These are phyloP conservation scores for Macrophomina phaseolina DNA, from an alignment of 2,329 filamentous ascomycete genomes.

Conservation along the genomic window DNA sequence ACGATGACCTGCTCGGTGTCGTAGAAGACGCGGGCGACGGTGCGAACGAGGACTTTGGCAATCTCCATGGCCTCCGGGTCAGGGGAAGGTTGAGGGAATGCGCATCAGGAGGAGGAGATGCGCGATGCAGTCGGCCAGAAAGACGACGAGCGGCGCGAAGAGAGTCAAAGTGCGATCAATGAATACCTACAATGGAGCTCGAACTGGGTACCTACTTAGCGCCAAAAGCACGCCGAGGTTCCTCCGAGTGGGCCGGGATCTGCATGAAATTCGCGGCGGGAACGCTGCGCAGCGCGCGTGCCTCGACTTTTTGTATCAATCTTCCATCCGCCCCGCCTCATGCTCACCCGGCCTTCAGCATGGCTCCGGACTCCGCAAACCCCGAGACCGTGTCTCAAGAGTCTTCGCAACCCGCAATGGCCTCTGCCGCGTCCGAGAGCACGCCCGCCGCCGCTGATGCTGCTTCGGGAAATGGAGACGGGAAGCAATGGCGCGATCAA, in stretches of 20 bases:
- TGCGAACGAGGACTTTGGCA: constrained; percentile 81
- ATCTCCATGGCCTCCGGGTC: constrained; percentile 60
- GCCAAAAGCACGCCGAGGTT: no score
- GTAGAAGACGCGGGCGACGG: constrained; percentile 85
- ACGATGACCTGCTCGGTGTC: constrained; percentile 82
- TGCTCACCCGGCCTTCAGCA: constrained; percentile 34
- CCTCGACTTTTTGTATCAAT: not conserved
- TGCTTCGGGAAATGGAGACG: constrained; percentile 1
- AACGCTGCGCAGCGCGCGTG: not conserved
- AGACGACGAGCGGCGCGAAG: not conserved
- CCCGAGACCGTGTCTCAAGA: not conserved
- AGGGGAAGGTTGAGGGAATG: not conserved
- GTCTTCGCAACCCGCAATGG: constrained; percentile 34
- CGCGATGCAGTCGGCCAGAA: constrained; percentile 8
- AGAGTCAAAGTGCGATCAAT: not conserved
- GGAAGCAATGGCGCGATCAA: constrained; percentile 24
- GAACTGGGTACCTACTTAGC: not conserved
- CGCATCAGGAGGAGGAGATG: constrained; percentile 6
- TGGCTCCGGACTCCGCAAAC: constrained; percentile 36
- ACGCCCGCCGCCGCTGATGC: not conserved
- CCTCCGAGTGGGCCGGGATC: not conserved
- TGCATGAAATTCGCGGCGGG: constrained; percentile 13
- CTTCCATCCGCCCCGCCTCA: constrained; percentile 26
- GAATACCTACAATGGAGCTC: not conserved
- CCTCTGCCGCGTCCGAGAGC: constrained; percentile 29